phyloP scores from a whole-genome alignment of 345 rosid species.

The Murraya paniculata region DNA sequence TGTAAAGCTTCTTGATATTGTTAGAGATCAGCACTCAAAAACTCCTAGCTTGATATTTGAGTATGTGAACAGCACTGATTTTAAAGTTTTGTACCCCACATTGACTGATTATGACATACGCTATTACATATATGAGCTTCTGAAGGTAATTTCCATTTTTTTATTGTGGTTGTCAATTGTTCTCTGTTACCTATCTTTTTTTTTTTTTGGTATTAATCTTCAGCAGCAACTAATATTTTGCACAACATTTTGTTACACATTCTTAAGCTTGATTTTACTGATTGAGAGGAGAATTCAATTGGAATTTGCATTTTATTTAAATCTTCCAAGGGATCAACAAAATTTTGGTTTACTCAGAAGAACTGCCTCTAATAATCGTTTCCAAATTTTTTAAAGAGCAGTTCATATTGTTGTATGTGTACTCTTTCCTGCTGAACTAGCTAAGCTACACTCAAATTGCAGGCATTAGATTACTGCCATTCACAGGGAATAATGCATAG shows the following conservation, averaged over 20 bases:
- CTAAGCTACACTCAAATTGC: constrained; percentile 12
- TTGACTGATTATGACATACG: constrained; percentile 89
- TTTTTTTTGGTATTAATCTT: neutral
- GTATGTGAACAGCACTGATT: constrained; percentile 81
- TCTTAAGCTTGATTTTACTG: neutral
- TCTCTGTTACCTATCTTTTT: neutral
- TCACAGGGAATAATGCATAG: constrained; percentile 91
- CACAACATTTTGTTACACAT: neutral
- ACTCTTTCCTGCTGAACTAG: neutral
- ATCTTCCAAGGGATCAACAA: neutral
- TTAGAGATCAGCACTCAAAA: constrained; percentile 81
- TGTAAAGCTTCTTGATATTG: constrained; percentile 70
- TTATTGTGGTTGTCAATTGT: neutral
- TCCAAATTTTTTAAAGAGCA: neutral
- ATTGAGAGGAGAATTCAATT: neutral
- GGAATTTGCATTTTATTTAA: neutral
- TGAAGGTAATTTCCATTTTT: constrained; percentile 47
- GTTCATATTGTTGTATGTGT: neutral
- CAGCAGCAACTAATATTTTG: neutral
- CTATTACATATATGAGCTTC: constrained; percentile 78
- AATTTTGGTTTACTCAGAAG: neutral
- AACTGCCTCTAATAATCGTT: neutral
- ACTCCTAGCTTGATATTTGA: constrained; percentile 84
- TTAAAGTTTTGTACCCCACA: constrained; percentile 76
- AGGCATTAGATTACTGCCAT: constrained; percentile 84